Conservation (phyloP, 2,329 filamentous ascomycete genomes). For the Colletotrichum graminicola region DNA sequence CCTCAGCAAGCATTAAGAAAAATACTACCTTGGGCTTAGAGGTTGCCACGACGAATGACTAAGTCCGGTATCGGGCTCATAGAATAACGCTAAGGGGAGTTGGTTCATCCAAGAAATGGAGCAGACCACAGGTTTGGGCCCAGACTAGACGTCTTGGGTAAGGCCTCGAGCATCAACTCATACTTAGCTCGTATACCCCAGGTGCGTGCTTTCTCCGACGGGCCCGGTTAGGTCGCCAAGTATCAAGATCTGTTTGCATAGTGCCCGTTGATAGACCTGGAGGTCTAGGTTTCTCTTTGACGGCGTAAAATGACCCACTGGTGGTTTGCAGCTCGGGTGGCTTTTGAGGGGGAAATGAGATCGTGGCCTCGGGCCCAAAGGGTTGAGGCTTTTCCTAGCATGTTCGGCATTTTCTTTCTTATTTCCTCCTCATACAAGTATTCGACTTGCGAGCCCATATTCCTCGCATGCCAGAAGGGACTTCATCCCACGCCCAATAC, state of each 20-base stretch:
- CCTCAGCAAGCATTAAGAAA: background rate
- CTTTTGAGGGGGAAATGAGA: too few species aligned
- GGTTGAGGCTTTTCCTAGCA: background rate
- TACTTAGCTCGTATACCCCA: background rate
- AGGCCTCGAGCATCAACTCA: background rate
- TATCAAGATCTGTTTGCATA: background rate
- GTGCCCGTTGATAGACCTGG: background rate
- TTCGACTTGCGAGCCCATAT: background rate
- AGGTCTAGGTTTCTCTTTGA: too few species aligned
- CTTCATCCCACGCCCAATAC: background rate
- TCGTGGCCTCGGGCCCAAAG: too few species aligned
- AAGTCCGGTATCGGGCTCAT: background rate
- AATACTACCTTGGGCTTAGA: background rate
- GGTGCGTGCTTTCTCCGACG: background rate
- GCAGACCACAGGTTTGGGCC: background rate
- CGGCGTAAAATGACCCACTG: too few species aligned
- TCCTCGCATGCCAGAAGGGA: background rate
- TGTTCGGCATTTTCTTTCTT: fast-evolving
- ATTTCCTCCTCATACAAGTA: background rate
- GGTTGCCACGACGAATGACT: background rate
- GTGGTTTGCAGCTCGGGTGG: too few species aligned
- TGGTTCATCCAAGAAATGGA: background rate
- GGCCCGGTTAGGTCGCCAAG: background rate
- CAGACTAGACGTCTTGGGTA: background rate
- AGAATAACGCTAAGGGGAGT: background rate